A percentile compares a stretch with the other conserved stretches of the same genome.
phyloP scores from a whole-genome alignment of 208 protist species.

The Acanthamoeba triangularis region DNA sequence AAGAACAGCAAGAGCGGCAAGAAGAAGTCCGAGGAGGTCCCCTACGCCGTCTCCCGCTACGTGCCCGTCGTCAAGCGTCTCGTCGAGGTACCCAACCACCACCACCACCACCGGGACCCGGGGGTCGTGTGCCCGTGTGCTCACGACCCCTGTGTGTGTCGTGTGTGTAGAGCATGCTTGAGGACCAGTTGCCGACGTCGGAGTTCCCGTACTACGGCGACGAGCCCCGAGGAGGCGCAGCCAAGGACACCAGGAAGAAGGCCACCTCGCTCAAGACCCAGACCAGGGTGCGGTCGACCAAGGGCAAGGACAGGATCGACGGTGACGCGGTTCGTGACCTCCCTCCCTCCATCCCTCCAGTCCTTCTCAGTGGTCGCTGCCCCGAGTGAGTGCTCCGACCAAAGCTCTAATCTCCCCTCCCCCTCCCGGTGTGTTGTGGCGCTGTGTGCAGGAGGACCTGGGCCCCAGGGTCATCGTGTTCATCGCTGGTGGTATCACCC shows the following conservation, averaged over 20 bases:
- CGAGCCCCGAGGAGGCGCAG: neutral
- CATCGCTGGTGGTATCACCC: slow-evolving; percentile 44
- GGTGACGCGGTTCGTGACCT: neutral
- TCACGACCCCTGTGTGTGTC: neutral
- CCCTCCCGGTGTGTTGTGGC: neutral
- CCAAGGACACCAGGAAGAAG: neutral
- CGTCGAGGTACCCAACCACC: neutral
- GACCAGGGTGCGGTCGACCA: neutral
- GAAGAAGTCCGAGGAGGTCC: slow-evolving; percentile 30
- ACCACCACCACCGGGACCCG: too few species aligned
- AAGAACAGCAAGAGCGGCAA: slow-evolving; percentile 19
- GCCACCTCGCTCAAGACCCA: slow-evolving; percentile 53
- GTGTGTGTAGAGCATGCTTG: neutral
- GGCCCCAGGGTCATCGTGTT: slow-evolving; percentile 49
- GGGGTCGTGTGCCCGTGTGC: neutral
- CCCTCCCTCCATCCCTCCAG: neutral
- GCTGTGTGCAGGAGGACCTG: neutral
- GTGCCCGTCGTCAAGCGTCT: slow-evolving; percentile 48
- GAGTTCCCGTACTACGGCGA: slow-evolving; percentile 43
- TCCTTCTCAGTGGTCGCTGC: neutral
- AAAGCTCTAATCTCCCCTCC: too few species aligned
- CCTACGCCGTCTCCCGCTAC: slow-evolving; percentile 61
- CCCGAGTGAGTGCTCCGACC: too few species aligned
- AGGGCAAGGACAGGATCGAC: slow-evolving; percentile 10
- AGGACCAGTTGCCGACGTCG: neutral